Evolutionary conservation across 495 filamentous ascomycete species (phyloP).

Genomic region (Hyaloscypha hepaticicola): DNA sequence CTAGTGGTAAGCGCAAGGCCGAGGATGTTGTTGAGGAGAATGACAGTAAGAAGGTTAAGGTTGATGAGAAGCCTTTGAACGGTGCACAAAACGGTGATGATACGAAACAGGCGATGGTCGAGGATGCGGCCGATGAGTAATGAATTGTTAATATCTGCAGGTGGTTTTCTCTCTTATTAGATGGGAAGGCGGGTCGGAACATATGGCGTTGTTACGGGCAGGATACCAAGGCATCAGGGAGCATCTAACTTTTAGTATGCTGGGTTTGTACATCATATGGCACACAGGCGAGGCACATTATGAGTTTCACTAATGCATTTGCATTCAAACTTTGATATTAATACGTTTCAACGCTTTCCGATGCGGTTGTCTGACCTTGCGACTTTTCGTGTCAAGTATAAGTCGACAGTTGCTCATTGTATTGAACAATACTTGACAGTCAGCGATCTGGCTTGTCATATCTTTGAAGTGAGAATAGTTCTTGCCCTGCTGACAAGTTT

Average conservation of each 20-base stretch:
- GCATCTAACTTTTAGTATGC: neutral
- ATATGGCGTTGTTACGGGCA: slow-evolving; percentile 5
- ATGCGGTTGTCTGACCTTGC: no score
- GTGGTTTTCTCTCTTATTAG: slow-evolving; percentile 6
- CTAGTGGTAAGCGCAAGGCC: slow-evolving; percentile 44
- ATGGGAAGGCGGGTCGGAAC: slow-evolving; percentile 11
- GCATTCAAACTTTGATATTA: neutral
- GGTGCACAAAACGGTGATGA: slow-evolving; percentile 36
- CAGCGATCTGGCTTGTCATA: no score
- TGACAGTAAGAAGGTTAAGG: slow-evolving; percentile 41
- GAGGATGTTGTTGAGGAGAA: slow-evolving; percentile 43
- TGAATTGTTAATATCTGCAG: neutral
- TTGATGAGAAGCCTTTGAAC: slow-evolving; percentile 30
- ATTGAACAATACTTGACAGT: no score
- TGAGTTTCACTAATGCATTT: neutral
- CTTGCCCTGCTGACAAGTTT: no score
- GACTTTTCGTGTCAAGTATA: neutral
- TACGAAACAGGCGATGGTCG: slow-evolving; percentile 25
- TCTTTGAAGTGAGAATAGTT: no score
- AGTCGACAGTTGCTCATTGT: no score
- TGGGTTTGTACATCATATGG: neutral
- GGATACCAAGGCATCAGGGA: slow-evolving; percentile 6
- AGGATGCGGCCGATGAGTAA: slow-evolving; percentile 25
- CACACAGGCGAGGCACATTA: no score
- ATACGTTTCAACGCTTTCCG: neutral